Evolutionary conservation across 2,329 filamentous ascomycete genomes (phyloP).

Genomic region (Verticillium klebahnii): DNA sequence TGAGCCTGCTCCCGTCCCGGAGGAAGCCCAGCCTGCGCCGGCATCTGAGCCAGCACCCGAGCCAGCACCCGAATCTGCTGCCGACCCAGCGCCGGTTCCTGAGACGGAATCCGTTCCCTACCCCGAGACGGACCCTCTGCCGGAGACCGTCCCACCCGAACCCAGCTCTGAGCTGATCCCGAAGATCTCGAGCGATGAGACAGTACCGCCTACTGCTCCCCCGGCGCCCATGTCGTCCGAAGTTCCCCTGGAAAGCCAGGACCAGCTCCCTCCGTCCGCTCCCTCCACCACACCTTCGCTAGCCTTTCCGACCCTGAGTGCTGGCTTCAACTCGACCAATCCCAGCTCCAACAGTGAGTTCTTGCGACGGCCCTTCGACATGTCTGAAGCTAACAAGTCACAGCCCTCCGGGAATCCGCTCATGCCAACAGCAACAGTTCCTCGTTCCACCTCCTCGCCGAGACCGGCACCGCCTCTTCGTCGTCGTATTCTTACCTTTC

Average conservation of each 20-base stretch:
- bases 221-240: not conserved
- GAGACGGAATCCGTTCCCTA: not conserved
- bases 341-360: not conserved
- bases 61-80: not conserved
- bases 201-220: not conserved
- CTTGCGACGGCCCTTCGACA: not conserved
- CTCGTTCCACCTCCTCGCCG: not conserved
- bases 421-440: not conserved
- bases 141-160: not conserved
- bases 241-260: not conserved
- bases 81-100: not conserved
- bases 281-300: not conserved
- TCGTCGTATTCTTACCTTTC: not conserved
- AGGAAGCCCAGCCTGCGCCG: not conserved
- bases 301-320: not conserved
- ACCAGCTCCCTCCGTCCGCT: slow-evolving; percentile 1
- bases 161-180: not conserved
- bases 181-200: not conserved
- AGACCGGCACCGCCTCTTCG: not conserved
- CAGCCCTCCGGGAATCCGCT: not conserved
- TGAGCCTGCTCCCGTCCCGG: not conserved
- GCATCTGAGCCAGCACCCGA: not conserved
- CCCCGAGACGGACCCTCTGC: not conserved
- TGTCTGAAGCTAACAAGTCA: not conserved
- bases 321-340: not conserved